Evolutionary conservation across 305 asterid species (phyloP), one percentile per base, ranked within the genome.

Genomic region (Salvia sclarea): DNA sequence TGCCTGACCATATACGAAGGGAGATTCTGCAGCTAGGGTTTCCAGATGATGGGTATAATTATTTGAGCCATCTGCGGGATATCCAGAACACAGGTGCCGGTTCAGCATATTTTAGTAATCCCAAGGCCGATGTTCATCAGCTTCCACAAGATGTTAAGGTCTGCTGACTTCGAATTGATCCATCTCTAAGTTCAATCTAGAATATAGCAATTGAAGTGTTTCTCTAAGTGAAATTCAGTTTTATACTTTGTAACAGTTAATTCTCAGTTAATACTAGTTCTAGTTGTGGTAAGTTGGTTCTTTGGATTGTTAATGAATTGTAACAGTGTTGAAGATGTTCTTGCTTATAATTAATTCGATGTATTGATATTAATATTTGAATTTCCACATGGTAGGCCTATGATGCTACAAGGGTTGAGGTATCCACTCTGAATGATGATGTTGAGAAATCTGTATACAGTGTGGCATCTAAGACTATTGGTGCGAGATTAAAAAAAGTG

Each of bases 41-140:
- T 83, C 96, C 97, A 14, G 98, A 93, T 40, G 98, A 93, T 70
- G 98, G 98, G 48, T 93, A 93, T 79, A 87, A 93, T 72, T 93
- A 93, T 44, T 81, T 91, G 82, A 4, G 57, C 31, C 98, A 93
- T 75, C 16, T 93, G 82, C 78, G 96, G 69, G 98, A 93, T 68
- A 93, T 93, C 79, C 86, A 72, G 86, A 85, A 86, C 49, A 70
- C 85, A 7, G 98, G 98, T 38, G 98, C 84, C 25, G 96, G 98
- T 17, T 87, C 98, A 5, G 76, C 79, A 6, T 93, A 86, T 70
- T 90, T 83, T 75, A 45, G 84, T 3, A 93, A 93, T 58, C 92
- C 98, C 1, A 90, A 90, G 58, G 95, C 97, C 22, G 64, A 64
- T 52, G 40, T 83, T 12, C 69, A 58, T 31, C 81, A 62, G 73